These are phyloP conservation scores for Hypomyces rosellus DNA, from an alignment of 2,329 filamentous ascomycete genomes.

Conservation along the genomic window DNA sequence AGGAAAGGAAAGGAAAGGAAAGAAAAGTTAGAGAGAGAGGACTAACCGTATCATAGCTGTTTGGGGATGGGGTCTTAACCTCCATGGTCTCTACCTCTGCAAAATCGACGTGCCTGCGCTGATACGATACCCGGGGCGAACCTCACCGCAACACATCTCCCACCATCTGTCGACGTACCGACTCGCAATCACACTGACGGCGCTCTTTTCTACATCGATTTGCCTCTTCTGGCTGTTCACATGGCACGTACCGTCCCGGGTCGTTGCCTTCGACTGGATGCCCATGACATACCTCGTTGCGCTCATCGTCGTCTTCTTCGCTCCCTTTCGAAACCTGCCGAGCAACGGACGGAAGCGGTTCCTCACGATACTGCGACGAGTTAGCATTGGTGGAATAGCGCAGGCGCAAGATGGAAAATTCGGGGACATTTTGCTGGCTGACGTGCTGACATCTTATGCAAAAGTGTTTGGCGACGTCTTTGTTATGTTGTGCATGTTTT, in stretches of 20 bases:
- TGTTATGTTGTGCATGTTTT: constrained; percentile 87
- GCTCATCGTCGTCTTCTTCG: constrained; percentile 63
- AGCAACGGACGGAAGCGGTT: constrained; percentile 69
- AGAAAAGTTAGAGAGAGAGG: neutral
- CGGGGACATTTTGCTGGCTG: constrained; percentile 85
- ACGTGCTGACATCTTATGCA: constrained; percentile 90
- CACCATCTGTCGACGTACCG: constrained; percentile 83
- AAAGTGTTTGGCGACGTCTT: constrained; percentile 89
- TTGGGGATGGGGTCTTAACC: constrained; percentile 92
- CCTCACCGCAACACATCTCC: constrained; percentile 61
- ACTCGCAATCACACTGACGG: constrained; percentile 69
- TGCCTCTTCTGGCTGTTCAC: constrained; percentile 80
- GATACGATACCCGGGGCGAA: constrained; percentile 76
- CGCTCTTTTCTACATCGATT: constrained; percentile 65
- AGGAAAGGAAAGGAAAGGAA: neutral
- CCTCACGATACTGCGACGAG: constrained; percentile 66
- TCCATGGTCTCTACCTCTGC: constrained; percentile 73
- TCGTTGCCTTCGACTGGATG: constrained; percentile 75
- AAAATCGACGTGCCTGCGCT: constrained; percentile 84
- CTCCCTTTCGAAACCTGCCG: constrained; percentile 64
- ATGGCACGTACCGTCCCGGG: constrained; percentile 59
- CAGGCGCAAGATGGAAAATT: constrained; percentile 87
- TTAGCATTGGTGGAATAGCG: constrained; percentile 79
- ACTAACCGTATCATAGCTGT: constrained; percentile 53
- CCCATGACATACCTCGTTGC: constrained; percentile 77